phyloP scores from a whole-genome alignment of 2,329 filamentous ascomycete genomes.

The Intubia oerlemansii region DNA sequence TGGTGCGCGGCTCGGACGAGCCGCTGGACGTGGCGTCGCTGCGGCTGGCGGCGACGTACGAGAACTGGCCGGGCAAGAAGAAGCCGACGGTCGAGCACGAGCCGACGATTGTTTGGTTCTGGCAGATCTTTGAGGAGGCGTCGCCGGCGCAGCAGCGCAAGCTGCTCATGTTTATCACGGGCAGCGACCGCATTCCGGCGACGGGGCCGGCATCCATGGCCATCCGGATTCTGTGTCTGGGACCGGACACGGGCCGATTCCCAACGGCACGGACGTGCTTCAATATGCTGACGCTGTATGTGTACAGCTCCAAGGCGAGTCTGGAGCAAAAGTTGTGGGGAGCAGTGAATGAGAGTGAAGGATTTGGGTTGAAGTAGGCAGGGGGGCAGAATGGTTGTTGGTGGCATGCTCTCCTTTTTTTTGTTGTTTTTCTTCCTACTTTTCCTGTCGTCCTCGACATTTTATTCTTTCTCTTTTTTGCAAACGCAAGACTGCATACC shows the following conservation, averaged over 20 bases:
- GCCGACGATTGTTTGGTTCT: slow-evolving; percentile 66
- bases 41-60: slow-evolving; percentile 57
- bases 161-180: slow-evolving; percentile 70
- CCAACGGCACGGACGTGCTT: slow-evolving; percentile 84
- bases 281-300: slow-evolving; percentile 60
- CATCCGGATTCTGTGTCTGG: slow-evolving; percentile 56
- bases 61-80: slow-evolving; percentile 47
- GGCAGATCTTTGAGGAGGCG: slow-evolving; percentile 55
- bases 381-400: too few species aligned
- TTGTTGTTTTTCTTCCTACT: too few species aligned
- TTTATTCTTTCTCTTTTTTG: too few species aligned
- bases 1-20: slow-evolving; percentile 72
- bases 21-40: slow-evolving; percentile 57
- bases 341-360: slow-evolving; percentile 76
- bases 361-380: slow-evolving; percentile 62
- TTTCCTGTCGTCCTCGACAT: too few species aligned
- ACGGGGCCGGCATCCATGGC: slow-evolving; percentile 64
- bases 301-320: slow-evolving; percentile 43
- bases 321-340: slow-evolving; percentile 59
- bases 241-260: slow-evolving; percentile 52
- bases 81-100: slow-evolving; percentile 38
- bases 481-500: too few species aligned
- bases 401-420: too few species aligned
- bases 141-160: slow-evolving; percentile 49
- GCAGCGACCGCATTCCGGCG: slow-evolving; percentile 75